Percentiles rank a stretch among this genome's conserved stretches.
These are phyloP conservation scores for Cinnamomum chago DNA, from an alignment of 164 flowering plant genomes.

Conservation along the genomic window DNA sequence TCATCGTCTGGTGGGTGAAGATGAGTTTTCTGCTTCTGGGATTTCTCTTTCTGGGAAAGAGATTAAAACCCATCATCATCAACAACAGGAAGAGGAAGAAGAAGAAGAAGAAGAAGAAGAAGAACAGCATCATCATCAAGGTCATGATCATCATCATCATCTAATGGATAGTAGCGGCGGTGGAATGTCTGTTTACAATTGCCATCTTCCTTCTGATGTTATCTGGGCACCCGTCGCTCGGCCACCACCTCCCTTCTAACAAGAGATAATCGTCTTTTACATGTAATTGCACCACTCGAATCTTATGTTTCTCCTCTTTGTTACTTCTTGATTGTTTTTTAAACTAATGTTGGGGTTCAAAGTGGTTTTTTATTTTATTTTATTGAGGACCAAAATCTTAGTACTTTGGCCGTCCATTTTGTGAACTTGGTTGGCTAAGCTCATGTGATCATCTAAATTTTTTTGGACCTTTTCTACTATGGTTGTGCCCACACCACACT, in stretches of 20 bases:
- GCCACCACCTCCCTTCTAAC: slow-evolving; percentile 22
- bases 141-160: slow-evolving; percentile 5
- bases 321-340: not conserved
- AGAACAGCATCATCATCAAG: not conserved
- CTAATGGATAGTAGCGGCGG: not conserved
- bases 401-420: too few relatives aligned
- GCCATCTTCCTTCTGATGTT: slow-evolving; percentile 53
- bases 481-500: too few relatives aligned
- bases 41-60: not conserved
- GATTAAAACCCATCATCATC: not conserved
- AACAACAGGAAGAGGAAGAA: slow-evolving; percentile 13
- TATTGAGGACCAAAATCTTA: too few relatives aligned
- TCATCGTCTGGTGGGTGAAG: slow-evolving; percentile 47
- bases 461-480: too few relatives aligned
- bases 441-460: too few relatives aligned
- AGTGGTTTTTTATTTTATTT: too few relatives aligned
- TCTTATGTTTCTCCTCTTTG: too few relatives aligned
- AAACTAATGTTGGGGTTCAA: too few relatives aligned
- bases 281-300: too few relatives aligned
- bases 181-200: slow-evolving; percentile 40
- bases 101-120: slow-evolving; percentile 10
- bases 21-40: not conserved
- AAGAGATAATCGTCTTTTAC: too few relatives aligned
- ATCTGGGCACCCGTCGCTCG: slow-evolving; percentile 65
- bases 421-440: too few relatives aligned